Evolutionary conservation across 2,329 filamentous ascomycete genomes (phyloP).

Genomic region (Pochonia chlamydosporia): DNA sequence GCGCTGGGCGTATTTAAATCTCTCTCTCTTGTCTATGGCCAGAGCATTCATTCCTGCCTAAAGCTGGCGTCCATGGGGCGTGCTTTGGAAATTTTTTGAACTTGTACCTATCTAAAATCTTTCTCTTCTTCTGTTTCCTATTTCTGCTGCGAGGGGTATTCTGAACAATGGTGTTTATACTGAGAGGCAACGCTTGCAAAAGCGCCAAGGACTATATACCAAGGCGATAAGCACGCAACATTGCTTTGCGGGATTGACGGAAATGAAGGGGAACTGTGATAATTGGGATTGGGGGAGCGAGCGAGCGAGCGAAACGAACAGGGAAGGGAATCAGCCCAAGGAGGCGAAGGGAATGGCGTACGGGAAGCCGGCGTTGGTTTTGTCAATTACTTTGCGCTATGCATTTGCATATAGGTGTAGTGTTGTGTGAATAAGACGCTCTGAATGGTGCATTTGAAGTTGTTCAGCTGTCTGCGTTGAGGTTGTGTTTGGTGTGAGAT

Average conservation of each 20-base stretch:
- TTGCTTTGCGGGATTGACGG: neutral
- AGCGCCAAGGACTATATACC: neutral
- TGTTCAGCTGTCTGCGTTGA: neutral
- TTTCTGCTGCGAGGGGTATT: neutral
- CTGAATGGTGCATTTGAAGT: neutral
- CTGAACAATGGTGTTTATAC: constrained; percentile 1
- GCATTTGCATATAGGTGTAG: neutral
- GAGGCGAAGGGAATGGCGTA: neutral
- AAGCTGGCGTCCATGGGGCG: neutral
- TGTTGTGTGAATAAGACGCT: neutral
- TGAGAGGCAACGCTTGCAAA: constrained; percentile 1
- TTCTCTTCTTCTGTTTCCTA: neutral
- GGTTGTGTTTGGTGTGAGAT: neutral
- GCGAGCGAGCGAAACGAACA: neutral
- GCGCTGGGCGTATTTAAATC: neutral
- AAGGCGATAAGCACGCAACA: neutral
- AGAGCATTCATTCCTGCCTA: neutral
- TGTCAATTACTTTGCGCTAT: neutral
- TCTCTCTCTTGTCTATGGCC: neutral
- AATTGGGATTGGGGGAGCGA: neutral
- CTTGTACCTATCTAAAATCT: constrained; percentile 1
- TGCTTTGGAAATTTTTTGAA: neutral
- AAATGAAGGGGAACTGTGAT: neutral
- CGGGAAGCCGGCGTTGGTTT: constrained; percentile 1
- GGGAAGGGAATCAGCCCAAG: neutral